Evolutionary conservation across 805 yeast genomes (phyloP).

Genomic region (Ogataea polymorpha): DNA sequence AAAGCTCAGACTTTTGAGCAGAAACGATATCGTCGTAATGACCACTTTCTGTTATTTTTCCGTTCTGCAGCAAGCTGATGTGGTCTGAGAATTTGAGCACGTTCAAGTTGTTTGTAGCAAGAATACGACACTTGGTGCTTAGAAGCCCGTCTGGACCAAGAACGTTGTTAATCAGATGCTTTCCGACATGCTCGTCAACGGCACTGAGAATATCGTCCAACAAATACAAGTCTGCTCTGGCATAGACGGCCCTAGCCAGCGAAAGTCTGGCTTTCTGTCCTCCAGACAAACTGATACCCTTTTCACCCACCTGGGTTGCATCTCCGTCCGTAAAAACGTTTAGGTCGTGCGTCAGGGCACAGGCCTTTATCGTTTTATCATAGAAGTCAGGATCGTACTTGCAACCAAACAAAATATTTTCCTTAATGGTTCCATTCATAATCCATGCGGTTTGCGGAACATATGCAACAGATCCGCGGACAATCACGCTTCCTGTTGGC

Average conservation of each 20-base stretch:
- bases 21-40: constrained; percentile 46
- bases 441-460: constrained; percentile 95
- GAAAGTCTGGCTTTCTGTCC: constrained; percentile 95
- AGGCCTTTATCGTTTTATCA: constrained; percentile 74
- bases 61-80: constrained; percentile 66
- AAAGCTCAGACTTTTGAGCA: constrained; percentile 44
- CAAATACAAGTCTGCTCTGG: constrained; percentile 84
- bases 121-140: constrained; percentile 65
- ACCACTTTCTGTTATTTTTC: constrained; percentile 66
- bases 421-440: constrained; percentile 86
- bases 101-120: constrained; percentile 84
- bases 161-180: constrained; percentile 77
- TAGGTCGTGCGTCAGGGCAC: constrained; percentile 79
- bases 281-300: constrained; percentile 91
- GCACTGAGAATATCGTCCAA: constrained; percentile 92
- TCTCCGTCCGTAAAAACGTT: constrained; percentile 80
- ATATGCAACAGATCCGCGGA: constrained; percentile 80
- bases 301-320: constrained; percentile 87
- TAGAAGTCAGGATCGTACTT: constrained; percentile 76
- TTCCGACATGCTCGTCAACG: constrained; percentile 93
- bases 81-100: constrained; percentile 74
- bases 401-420: constrained; percentile 85
- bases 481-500: constrained; percentile 65
- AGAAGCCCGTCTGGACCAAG: constrained; percentile 79
- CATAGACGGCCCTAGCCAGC: constrained; percentile 89